Base-by-base conservation (phyloP, 495 filamentous ascomycete genomes). In the Podospora didyma region DNA sequence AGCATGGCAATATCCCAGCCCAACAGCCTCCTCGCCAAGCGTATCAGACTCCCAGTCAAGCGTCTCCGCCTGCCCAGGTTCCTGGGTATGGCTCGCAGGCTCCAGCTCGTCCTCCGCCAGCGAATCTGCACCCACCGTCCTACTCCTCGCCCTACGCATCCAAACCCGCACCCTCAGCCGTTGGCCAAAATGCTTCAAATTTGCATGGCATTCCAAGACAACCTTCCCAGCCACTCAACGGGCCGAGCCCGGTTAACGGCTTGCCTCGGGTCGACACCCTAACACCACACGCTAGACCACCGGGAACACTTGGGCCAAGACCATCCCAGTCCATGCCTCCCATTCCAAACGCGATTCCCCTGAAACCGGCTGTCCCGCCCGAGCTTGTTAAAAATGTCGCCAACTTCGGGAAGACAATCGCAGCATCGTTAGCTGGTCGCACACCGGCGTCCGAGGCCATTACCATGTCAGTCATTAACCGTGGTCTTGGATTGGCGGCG, bases 111-210 rank as follows among this genome's bases (percentile, higher is more conserved):
- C 72, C 66, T 26, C 49, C 67, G 21, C 71, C 61, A 23, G 52
- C 55, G 21, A 69, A 59, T 22, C n/a, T 64, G 23, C 71, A 72
- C 51, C 58, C 67, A 46, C 66, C 69, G 28, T 64, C 73, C 3
- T 78, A 78, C 52, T 72, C 69, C 39, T 77, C 76, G 7, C 75
- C 76, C 9, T 76, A 79, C 52, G 64, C 69, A 37, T 66, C 73
- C 46, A 67, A 67, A 22, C 64, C 74, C 7, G 64, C 69, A 12
- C 62, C 64, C 20, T 21, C 57, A 7, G 21, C 2, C 24, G 26
- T 45, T 20, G 45, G 56, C 14, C 66, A 64, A 35, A 31, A 60
- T 28, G 59, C 55, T 19, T 55, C 45, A 16, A 50, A 52, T 9
- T 60, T 57, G 4, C 62, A 63, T 39, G 53, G 56, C 35, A 52